Evolutionary conservation across 495 filamentous ascomycete species (phyloP), one percentile per base, ranked within the genome.

Genomic region (Aspergillus funiculosus): DNA sequence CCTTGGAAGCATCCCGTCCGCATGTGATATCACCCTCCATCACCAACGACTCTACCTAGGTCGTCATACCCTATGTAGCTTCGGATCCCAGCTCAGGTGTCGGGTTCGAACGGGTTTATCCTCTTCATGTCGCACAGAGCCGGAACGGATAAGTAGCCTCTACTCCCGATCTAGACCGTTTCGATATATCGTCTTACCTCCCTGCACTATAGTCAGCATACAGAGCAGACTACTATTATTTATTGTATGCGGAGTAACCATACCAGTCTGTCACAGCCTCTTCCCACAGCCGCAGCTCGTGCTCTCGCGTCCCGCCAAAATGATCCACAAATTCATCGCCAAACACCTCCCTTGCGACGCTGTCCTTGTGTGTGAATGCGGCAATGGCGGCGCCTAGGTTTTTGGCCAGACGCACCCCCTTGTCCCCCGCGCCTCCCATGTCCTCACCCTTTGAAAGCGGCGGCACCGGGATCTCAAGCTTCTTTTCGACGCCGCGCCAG

Each of bases 261-360:
- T 67, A 87, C 89, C 89, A 96, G 63, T 95, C 90, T 18, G 89
- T 95, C 6, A 95, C 89, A 1, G 89, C 87, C 61, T 96, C 90
- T 60, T 98, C 89, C 88, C 89, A 98, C 13, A 95, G 65, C 48
- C 81, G 71, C 53, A 89, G 75, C 64, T 98, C 92, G 64, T 98
- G 90, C 56, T 91, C 86, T 47, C 92, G 79, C 17, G 92, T 95
- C 6, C 92, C 92, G 3, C 83, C 86, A 72, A 79, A 98, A 60
- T 98, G 94, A 3, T 96, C 89, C 6, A 98, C 90, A 64, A 98
- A 98, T 7, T 84, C 86, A 63, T 97, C 82, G 0, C 94, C 94
- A 62, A 98, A 87, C 0, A 91, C 86, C 61, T 96, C 86, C 38
- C 92, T 73, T 28, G 92, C 92, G 10, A 95, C 74, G 61, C 90